Evolutionary conservation across 768 basidiomycete genomes (phyloP), one percentile per base, ranked within the genome.

Genomic region (Candolleomyces efflorescens): DNA sequence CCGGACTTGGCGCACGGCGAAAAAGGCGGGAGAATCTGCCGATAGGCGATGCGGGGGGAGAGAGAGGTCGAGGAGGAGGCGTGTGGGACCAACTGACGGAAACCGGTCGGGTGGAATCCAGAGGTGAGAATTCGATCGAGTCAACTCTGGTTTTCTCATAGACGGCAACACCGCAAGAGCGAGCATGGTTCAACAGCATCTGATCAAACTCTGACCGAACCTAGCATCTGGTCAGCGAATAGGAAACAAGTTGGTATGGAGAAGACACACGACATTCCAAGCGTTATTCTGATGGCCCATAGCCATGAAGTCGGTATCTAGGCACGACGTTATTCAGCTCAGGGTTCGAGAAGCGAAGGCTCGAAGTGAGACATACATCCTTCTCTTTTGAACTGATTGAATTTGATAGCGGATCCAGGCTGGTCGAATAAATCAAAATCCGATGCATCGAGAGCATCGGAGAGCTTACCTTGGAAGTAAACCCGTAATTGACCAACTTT

Each of bases 391-490:
- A 71, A 81, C 62, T 83, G 82, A 63, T 84, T 84, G 64, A 85
- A 82, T 67, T 85, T 85, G 60, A 85, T 80, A 23, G 82, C 82
- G 60, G 84, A 81, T 36, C 83, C 84, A 48, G 82, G 83, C 83
- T 85, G 60, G 22, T 43, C 52, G 23, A 13, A 18, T 18, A 20
- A 20, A 43, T 53, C 37, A 53, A 36, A 27, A 36, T n/a, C 46
- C 27, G 59, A 55, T 32, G 54, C 41, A 15, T 51, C 11, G 2
- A 39, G 46, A 37, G 43, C 43, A 17, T 49, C 39, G 17, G 51
- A 23, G 53, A 38, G 10, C 53, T 46, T 55, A 80, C 84, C 76
- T 85, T 86, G 53, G 65, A 67, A 11, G 74, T 63, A 61, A 86
- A 85, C 0, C 83, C 83, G 63, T 80, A 67, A 38, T 69, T 73